These are phyloP conservation scores for Diaporthe velutina DNA, from an alignment of 2,329 filamentous ascomycete species.

Conservation along the genomic window DNA sequence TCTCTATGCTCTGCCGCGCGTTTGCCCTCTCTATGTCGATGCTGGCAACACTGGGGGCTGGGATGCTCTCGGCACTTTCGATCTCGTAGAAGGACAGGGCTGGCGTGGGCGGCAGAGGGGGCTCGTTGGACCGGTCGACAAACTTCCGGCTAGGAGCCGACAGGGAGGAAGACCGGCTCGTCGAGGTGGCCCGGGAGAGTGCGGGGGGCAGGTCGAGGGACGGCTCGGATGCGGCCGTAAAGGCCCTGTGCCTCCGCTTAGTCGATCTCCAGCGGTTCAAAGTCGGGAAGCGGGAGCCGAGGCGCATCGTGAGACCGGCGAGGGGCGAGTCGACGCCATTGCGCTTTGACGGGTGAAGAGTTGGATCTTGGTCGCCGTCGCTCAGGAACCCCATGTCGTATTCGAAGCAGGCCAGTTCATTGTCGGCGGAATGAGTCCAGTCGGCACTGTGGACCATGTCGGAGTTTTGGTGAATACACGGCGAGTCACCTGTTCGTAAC, in stretches of 20 bases:
- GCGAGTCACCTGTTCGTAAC: conserved; percentile 66
- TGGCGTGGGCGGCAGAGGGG: conserved; percentile 71
- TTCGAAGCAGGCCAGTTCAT: conserved; percentile 59
- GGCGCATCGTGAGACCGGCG: conserved; percentile 72
- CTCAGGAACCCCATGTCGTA: conserved; percentile 78
- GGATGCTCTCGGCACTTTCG: conserved; percentile 69
- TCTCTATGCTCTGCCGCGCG: conserved; percentile 65
- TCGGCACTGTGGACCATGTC: conserved; percentile 53
- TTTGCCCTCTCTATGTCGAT: conserved; percentile 67
- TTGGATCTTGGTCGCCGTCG: conserved; percentile 68
- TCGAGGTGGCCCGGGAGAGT: conserved; percentile 72
- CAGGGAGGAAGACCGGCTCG: conserved; percentile 81
- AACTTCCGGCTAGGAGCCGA: conserved; percentile 69
- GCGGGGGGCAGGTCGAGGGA: conserved; percentile 82
- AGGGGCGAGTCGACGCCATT: conserved; percentile 70
- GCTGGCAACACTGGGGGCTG: conserved; percentile 61
- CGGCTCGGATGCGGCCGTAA: conserved; percentile 82
- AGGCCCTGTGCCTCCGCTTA: conserved; percentile 59
- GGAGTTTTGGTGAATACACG: conserved; percentile 69
- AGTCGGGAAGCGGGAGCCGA: conserved; percentile 72
- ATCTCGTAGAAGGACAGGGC: conserved; percentile 75
- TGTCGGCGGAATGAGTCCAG: conserved; percentile 53
- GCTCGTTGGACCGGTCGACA: conserved; percentile 61
- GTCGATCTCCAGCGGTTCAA: conserved; percentile 64
- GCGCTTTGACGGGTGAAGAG: conserved; percentile 59